Base-by-base conservation (phyloP, 2,329 filamentous ascomycete species). In the Taxawa tesnikishii region DNA sequence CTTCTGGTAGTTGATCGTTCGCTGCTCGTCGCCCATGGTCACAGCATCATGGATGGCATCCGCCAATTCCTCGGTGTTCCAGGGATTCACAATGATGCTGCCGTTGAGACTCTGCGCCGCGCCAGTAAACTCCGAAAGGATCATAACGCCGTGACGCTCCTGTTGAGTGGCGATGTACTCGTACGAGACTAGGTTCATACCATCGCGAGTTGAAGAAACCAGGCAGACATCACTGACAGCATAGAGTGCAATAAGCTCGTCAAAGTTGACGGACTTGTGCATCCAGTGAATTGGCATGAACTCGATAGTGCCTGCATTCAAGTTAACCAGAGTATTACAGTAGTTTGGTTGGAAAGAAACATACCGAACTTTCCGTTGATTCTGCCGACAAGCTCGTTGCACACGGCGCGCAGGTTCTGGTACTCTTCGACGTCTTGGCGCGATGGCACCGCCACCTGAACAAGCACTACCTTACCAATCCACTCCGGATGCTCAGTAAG, bases 211-310 rank as follows among this genome's bases (percentile, higher is more conserved):
- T 3, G 83, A 94, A 6, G 82, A 92, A 23, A 93, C 88, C 10
- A 96, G 72, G 53, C 87, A 94, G 27, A 84, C 83, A 52, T 94
- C 90, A 3, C 84, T 90, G 14, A 92, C 79, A 11, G 84, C 83
- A 53, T 96, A 96, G 6, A 96, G 71, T 1, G 87, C 87, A 30
- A 92, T 87, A 21, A 98, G 74, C 60, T 96, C 90, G 45, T 94
- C 85, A 46, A 96, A 94, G 29, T 76, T 76, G 50, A 96, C 85
- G 4, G 83, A 93, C 62, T 94, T 92, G 63, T 96, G 90, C 49
- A 96, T 77, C 64, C 94, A 96, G 59, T 96, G 90, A 46, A 98
- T 96, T 1, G 90, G 90, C 80, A 93, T 94, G 63, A 94, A 96
- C 58, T 96, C 88, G 49, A 96, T 80, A 18, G 87, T 94, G 54